Base-by-base conservation (phyloP, 1,284 basidiomycete species). In the Pseudozyma hubeiensis region DNA sequence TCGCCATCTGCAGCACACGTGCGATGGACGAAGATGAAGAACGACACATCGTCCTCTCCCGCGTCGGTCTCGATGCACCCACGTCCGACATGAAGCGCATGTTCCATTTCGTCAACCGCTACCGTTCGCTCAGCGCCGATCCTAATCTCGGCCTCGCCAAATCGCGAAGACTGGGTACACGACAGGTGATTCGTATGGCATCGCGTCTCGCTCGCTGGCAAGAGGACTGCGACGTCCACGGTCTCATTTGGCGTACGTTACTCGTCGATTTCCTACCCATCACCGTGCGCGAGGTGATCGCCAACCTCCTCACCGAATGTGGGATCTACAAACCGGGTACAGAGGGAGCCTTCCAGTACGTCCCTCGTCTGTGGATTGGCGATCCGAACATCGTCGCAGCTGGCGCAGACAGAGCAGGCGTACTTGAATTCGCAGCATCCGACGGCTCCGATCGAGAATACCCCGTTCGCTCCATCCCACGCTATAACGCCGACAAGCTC, bases 11-110 rank as follows among this genome's bases (percentile, higher is more conserved):
- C 33, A 67, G 79, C 34, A 77, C 85, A 11, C 58, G 75, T 46
- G 80, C 85, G 2, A 85, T 85, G 85, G 64, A 79, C n/a, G 63
- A 73, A 8, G 69, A 52, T 16, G 85, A 85, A 54, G 85, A 85
- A 63, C 71, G 67, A 7, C 64, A 70, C 40, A 68, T 84, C 5
- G 64, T 84, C 1, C 62, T 70, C 40, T 45, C 62, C 9, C 68
- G 75, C 33, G 56, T 78, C 6, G 61, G 71, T 11, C 58, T 65
- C 4, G 11, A 45, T 11, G 62, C 57, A 10, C 60, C 66, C 1
- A 56, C 59, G 0, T 58, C 63, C 0, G 56, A 59, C 39, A 65
- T 82, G 49, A 78, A 81, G 44, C 54, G 43, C 1, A 64, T 84
- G 14, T 72, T 82, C 31, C 64, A 68, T 4, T 85, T 85, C 37